Evolutionary conservation across 495 filamentous ascomycete genomes (phyloP).

Genomic region (Staphylotrichum tortipilum): DNA sequence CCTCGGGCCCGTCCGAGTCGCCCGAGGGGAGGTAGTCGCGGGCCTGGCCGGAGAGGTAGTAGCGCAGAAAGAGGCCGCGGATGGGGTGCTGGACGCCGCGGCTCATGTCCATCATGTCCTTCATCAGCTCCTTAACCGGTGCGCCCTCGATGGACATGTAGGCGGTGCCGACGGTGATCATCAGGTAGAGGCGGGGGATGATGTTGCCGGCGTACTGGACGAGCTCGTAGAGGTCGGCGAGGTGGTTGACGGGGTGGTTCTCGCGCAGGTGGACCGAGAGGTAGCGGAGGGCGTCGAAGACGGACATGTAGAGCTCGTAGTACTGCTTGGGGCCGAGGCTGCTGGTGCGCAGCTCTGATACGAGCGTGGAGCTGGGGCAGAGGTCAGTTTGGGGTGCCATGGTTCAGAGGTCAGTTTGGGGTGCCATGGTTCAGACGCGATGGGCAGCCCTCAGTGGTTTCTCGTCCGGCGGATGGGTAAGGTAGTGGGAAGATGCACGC

Average conservation of each 20-base stretch:
- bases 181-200: slow-evolving; percentile 89
- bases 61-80: slow-evolving; percentile 86
- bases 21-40: slow-evolving; percentile 77
- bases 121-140: slow-evolving; percentile 99
- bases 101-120: slow-evolving; percentile 99
- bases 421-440: too few species aligned
- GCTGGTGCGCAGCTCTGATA: slow-evolving; percentile 92
- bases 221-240: slow-evolving; percentile 96
- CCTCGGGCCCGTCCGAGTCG: slow-evolving; percentile 84
- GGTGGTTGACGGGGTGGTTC: slow-evolving; percentile 93
- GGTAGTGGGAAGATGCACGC: slow-evolving; percentile 27
- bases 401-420: background rate
- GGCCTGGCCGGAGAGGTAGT: slow-evolving; percentile 91
- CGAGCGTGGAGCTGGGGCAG: slow-evolving; percentile 73
- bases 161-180: slow-evolving; percentile 97
- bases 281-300: slow-evolving; percentile 95
- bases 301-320: slow-evolving; percentile 98
- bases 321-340: slow-evolving; percentile 96
- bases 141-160: slow-evolving; percentile 99
- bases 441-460: too few species aligned
- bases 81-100: slow-evolving; percentile 94
- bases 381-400: background rate
- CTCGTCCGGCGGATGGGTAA: too few species aligned
- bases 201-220: slow-evolving; percentile 99
- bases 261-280: slow-evolving; percentile 93